Evolutionary conservation across 306 rosid genomes (phyloP).

Genomic region (Begonia fuchsioides): DNA sequence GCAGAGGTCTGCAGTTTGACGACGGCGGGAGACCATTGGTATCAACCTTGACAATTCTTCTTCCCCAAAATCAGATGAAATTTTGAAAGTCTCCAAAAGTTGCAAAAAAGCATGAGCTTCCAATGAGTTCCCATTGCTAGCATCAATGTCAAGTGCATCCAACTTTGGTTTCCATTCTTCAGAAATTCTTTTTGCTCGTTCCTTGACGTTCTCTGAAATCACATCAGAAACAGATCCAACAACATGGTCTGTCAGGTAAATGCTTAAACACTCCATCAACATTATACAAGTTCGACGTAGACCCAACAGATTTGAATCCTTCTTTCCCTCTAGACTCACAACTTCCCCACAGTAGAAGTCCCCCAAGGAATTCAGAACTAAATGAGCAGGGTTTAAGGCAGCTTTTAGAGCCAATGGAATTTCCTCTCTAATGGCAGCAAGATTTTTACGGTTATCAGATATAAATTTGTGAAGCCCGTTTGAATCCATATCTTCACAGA

Average conservation of each 20-base stretch:
- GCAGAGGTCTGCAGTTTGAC: slow-evolving; percentile 94
- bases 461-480: slow-evolving; percentile 85
- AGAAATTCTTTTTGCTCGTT: slow-evolving; percentile 61
- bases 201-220: slow-evolving; percentile 53
- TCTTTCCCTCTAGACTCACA: slow-evolving; percentile 63
- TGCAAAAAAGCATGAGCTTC: slow-evolving; percentile 99
- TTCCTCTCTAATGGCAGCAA: slow-evolving; percentile 81
- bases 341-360: slow-evolving; percentile 63
- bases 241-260: slow-evolving; percentile 36
- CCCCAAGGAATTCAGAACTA: slow-evolving; percentile 74
- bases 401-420: slow-evolving; percentile 75
- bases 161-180: slow-evolving; percentile 92
- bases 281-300: slow-evolving; percentile 91
- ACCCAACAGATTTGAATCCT: slow-evolving; percentile 82
- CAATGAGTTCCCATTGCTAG: slow-evolving; percentile 82
- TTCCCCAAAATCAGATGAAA: slow-evolving; percentile 77
- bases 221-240: slow-evolving; percentile 27
- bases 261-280: slow-evolving; percentile 94
- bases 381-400: slow-evolving; percentile 62
- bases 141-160: slow-evolving; percentile 87
- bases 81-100: slow-evolving; percentile 72
- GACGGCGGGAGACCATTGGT: slow-evolving; percentile 95
- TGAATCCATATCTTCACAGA: slow-evolving; percentile 77
- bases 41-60: slow-evolving; percentile 65
- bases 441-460: slow-evolving; percentile 90